phyloP scores from a whole-genome alignment of 306 rosid species.

The Lagenaria siceraria region DNA sequence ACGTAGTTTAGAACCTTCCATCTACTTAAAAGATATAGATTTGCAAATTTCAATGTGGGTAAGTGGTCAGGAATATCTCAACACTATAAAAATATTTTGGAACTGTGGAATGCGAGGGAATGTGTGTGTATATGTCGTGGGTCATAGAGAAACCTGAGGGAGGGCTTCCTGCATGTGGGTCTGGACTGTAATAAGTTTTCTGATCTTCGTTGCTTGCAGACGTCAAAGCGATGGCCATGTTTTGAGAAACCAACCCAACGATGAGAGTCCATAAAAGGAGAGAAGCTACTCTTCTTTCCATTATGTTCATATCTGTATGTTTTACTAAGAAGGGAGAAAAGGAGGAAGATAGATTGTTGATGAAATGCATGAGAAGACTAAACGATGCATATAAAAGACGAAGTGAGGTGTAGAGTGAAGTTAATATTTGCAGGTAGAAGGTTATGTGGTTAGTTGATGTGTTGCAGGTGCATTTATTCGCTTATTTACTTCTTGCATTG shows the following conservation, averaged over 20 bases:
- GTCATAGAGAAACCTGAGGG: conserved; percentile 36
- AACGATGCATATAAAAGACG: conserved; percentile 29
- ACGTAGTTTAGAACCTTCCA: not conserved
- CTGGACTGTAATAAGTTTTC: conserved; percentile 54
- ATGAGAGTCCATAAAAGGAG: conserved; percentile 29
- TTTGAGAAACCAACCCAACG: conserved; percentile 44
- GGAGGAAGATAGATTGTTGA: conserved; percentile 2
- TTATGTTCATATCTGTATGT: conserved; percentile 25
- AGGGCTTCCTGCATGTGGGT: conserved; percentile 46
- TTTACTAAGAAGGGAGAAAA: not conserved
- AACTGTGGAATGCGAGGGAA: not conserved
- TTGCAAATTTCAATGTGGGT: not conserved
- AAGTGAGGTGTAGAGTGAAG: conserved; percentile 23
- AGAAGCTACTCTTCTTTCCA: conserved; percentile 25
- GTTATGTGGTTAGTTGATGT: conserved; percentile 61
- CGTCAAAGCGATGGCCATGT: conserved; percentile 34
- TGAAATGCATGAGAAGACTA: conserved; percentile 12
- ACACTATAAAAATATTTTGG: not conserved
- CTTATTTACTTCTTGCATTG: conserved; percentile 22
- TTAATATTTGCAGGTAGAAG: conserved; percentile 64
- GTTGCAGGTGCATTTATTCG: conserved; percentile 63
- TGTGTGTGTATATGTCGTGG: conserved; percentile 6
- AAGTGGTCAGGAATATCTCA: not conserved
- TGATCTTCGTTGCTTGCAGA: conserved; percentile 45
- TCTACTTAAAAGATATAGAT: not conserved